These are phyloP conservation scores for Pseudogymnoascus sp. DNA, from an alignment of 2,329 filamentous ascomycete genomes.

Conservation along the genomic window DNA sequence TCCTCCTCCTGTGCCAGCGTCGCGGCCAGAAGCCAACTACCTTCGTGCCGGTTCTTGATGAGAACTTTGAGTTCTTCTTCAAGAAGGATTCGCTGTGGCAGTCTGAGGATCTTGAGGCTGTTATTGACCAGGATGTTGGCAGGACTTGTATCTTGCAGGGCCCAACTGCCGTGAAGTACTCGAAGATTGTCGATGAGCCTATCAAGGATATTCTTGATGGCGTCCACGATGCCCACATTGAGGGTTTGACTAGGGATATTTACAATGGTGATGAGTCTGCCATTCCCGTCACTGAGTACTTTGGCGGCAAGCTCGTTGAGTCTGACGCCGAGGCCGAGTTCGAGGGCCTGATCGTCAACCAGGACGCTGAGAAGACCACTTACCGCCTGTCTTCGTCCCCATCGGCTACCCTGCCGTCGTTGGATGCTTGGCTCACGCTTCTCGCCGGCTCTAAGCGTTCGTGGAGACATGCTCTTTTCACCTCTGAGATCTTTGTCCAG, in stretches of 20 bases:
- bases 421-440: constrained; percentile 79
- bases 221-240: constrained; percentile 83
- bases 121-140: constrained; percentile 91
- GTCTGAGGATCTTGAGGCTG: constrained; percentile 92
- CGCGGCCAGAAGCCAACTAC: constrained; percentile 93
- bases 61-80: constrained; percentile 98
- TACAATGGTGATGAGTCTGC: constrained; percentile 65
- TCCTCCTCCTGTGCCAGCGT: constrained; percentile 84
- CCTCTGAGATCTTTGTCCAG: constrained; percentile 87
- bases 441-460: constrained; percentile 79
- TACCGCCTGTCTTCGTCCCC: constrained; percentile 76
- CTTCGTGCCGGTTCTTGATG: constrained; percentile 90
- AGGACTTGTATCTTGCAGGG: constrained; percentile 95
- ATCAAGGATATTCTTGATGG: constrained; percentile 90
- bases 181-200: constrained; percentile 82
- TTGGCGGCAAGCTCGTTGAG: constrained; percentile 78
- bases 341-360: constrained; percentile 76
- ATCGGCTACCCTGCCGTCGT: constrained; percentile 63
- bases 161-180: constrained; percentile 85
- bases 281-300: constrained; percentile 87
- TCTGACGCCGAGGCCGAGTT: constrained; percentile 64
- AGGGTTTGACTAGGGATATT: constrained; percentile 66
- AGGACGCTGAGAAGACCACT: constrained; percentile 70
- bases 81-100: constrained; percentile 99
- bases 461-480: constrained; percentile 92